Evolutionary conservation across 1,284 basidiomycete species (phyloP).

Genomic region (Boletus austroedulis): DNA sequence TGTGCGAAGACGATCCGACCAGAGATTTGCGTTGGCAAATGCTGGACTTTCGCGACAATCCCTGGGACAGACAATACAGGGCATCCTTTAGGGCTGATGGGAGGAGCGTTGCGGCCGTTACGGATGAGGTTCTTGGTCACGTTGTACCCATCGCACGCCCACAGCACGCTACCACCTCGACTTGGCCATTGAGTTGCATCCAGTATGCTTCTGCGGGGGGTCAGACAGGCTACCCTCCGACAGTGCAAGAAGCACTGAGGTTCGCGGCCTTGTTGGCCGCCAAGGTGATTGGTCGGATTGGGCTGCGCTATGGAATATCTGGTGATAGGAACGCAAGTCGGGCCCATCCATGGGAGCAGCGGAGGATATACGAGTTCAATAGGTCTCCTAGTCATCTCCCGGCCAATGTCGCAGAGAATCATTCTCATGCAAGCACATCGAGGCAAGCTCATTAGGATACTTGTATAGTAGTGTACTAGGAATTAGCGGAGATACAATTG

Average conservation of each 20-base stretch:
- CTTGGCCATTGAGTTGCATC: conserved; percentile 17
- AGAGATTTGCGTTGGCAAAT: conserved; percentile 33
- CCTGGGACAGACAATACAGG: conserved; percentile 38
- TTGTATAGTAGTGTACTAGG: too few species aligned
- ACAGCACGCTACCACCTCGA: conserved; percentile 22
- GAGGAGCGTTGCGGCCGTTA: conserved; percentile 41
- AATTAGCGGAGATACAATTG: too few species aligned
- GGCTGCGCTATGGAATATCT: conserved; percentile 33
- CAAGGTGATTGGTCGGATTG: conserved; percentile 38
- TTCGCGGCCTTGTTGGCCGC: conserved; percentile 47
- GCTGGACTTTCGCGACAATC: conserved; percentile 39
- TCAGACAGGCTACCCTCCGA: conserved; percentile 37
- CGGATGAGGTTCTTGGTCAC: conserved; percentile 46
- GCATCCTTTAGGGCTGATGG: conserved; percentile 5
- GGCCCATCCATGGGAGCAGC: conserved; percentile 20
- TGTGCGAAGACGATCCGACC: conserved; percentile 29
- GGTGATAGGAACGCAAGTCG: neutral
- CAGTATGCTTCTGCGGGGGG: conserved; percentile 5
- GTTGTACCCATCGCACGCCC: conserved; percentile 48
- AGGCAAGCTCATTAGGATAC: conserved; percentile 6
- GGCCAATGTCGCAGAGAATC: neutral
- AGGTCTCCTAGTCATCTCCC: neutral
- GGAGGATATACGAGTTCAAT: conserved; percentile 16
- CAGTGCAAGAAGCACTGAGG: conserved; percentile 46
- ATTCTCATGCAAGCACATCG: conserved; percentile 4